phyloP scores from a whole-genome alignment of 1,284 basidiomycete genomes.

The Takashimella koratensis region DNA sequence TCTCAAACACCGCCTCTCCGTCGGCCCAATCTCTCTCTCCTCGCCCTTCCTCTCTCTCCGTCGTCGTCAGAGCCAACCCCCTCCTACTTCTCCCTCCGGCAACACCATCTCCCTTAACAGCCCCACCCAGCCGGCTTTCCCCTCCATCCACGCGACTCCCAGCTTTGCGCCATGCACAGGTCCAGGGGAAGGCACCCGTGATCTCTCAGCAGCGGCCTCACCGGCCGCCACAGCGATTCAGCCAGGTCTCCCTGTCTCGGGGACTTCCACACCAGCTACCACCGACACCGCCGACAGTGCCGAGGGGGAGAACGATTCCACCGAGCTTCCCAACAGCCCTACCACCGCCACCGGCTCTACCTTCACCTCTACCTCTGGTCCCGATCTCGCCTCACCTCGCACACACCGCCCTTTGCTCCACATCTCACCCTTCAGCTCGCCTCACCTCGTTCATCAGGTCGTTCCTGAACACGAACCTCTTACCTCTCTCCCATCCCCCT shows the following conservation, averaged over 20 bases:
- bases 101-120: background rate
- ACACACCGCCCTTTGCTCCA: background rate
- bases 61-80: background rate
- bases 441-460: background rate
- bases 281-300: no score
- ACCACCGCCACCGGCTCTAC: background rate
- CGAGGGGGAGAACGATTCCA: no score
- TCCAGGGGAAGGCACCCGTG: no score
- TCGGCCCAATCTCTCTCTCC: constrained; percentile 1
- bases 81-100: background rate
- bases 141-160: no score
- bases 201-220: no score
- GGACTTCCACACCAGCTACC: no score
- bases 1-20: constrained; percentile 1
- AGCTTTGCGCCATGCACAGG: no score
- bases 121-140: no score
- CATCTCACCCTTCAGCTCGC: background rate
- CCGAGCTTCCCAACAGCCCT: background rate
- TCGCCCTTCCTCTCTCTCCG: background rate
- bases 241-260: no score
- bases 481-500: no score
- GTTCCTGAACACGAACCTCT: background rate
- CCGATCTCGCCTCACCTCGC: background rate
- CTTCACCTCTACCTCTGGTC: background rate
- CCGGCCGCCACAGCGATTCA: no score